A percentile compares a stretch with the other conserved stretches of the same genome.
phyloP scores from a whole-genome alignment of 257 asterid species.

The Anisodus tanguticus region DNA sequence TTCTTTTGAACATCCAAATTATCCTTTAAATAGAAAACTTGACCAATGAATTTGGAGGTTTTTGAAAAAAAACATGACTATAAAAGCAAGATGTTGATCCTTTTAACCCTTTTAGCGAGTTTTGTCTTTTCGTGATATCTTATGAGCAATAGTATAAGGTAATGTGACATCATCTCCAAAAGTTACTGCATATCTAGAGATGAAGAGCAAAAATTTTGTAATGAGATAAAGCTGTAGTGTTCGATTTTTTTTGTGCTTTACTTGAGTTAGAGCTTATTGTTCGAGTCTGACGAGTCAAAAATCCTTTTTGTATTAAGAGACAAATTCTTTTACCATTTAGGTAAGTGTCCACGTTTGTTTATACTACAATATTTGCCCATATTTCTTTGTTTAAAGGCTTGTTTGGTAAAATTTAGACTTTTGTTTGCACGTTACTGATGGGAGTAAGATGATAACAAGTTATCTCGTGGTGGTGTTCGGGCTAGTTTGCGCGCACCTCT shows the following conservation, averaged over 20 bases:
- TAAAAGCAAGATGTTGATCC: conserved; percentile 10
- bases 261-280: conserved; percentile 5
- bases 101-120: neutral
- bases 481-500: neutral
- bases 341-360: neutral
- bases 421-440: neutral
- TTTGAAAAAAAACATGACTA: neutral
- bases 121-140: neutral
- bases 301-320: neutral
- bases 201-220: neutral
- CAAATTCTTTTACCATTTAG: conserved; percentile 1
- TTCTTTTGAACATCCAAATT: neutral
- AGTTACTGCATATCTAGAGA: neutral
- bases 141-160: neutral
- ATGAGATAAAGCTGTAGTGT: conserved; percentile 19
- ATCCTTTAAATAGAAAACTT: neutral
- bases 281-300: neutral
- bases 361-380: neutral
- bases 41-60: neutral
- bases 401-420: neutral
- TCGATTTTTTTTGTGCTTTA: neutral
- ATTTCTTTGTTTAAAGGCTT: conserved; percentile 2
- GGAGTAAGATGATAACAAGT: conserved; percentile 12
- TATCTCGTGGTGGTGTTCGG: neutral
- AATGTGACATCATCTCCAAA: conserved; percentile 1